Base-by-base conservation (phyloP, 148 eudicot genomes). In the Chenopodium berlandieri region DNA sequence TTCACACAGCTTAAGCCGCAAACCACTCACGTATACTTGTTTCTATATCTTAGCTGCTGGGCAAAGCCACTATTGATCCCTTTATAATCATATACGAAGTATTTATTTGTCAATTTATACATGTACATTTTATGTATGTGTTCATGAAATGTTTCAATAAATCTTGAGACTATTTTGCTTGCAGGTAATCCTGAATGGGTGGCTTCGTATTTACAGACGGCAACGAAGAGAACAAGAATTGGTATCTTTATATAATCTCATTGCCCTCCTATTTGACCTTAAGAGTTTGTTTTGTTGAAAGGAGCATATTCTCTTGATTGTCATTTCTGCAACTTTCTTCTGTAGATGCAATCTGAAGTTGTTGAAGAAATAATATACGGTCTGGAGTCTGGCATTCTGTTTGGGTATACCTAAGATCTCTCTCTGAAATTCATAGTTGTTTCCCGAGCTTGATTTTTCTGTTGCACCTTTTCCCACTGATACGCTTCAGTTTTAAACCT, bases 291-390 rank as follows among this genome's bases (percentile, higher is more conserved):
- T 48, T 32, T 76, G 56, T 72, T 31, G 2, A 77, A 54, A 40
- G 69, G 52, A 80, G 73, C 11, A 6, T n/a, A 27, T 64, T 78
- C 7, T 50, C 60, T 75, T 66, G 50, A 14, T 44, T 78, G 77
- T 37, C 16, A n/a, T 75, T 30, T 80, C 47, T 67, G 78, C 63
- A 74, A 68, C 25, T 70, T 79, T 70, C 65, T 73, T 16, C 76
- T 86, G 82, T 87, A 97, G 99, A 92, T 94, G 94, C 95, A 97
- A 84, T 97, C 94, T 82, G 98, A 97, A 85, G 99, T 92, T 80
- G 92, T 94, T 75, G 99, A 97, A 79, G 99, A 97, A 84, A 91
- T 97, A 80, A 97, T 94, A 74, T 91, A 90, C 76, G 99, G 98
- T 66, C 83, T 94, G 88, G 97, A 97, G 85, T 94, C 99, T n/a